Base-by-base conservation (phyloP, 2,329 filamentous ascomycete species). In the Ceratocystis huliohia region DNA sequence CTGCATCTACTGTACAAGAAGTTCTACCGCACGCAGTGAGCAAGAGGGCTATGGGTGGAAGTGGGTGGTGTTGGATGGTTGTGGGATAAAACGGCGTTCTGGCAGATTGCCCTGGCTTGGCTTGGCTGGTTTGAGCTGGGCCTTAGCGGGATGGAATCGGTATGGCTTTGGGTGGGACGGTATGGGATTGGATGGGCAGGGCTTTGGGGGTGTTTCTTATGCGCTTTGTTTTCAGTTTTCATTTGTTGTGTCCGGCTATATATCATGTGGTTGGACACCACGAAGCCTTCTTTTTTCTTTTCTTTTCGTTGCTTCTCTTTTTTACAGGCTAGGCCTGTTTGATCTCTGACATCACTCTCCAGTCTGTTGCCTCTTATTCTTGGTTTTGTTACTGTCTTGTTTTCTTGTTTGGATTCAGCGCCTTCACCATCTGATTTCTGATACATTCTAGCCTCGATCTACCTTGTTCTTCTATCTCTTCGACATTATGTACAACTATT, bases 1-100 rank as follows among this genome's bases (percentile, higher is more conserved):
- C 81, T 99, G 80, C 94, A 99, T 81, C 80, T 97, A 76, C 84
- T 99, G 71, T 97, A 97, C 81, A 96, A 95, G 84, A 99, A 99
- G 82, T 99, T 99, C 76, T 99, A 99, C 75, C 80, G 85, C 69
- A 87, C 85, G 68, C 84, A 87, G 72, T 86, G 78, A 77, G 45
- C 20, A 50, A 45, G 17, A n/a, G 64, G 5, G 28, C 2, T 6
- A 20, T 3, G 59, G 65, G 17, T 17, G 20, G 22, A n/a, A 30
- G 17, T 30, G 65, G 28, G 53, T n/a, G 65, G 45, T 59, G 28
- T 15, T 13, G 33, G 33, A 37, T 28, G 13, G 61, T 22, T 22
- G 10, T 63, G 10, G 61, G 44, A 20, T 63, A 46, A 44, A 44
- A 63, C 33, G 33, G 44, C 46, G 50, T 64, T 64, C 53, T 13